Percentiles rank a stretch among this genome's conserved stretches.
phyloP scores from a whole-genome alignment of 768 basidiomycete genomes.

The Amanita subjunquillea region DNA sequence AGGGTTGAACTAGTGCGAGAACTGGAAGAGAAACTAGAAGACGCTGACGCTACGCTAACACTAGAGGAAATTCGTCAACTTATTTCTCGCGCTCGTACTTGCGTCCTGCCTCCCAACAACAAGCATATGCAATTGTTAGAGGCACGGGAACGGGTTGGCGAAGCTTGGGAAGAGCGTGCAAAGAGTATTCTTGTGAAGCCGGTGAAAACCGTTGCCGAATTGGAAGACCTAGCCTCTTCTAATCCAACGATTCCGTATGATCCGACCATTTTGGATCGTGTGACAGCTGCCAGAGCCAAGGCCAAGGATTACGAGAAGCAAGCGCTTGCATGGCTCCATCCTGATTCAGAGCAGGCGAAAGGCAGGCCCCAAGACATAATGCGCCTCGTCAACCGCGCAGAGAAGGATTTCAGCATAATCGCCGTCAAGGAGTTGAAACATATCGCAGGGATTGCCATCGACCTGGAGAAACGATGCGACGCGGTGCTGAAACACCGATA shows the following conservation, averaged over 20 bases:
- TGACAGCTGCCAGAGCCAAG: conserved; percentile 54
- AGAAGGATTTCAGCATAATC: conserved; percentile 68
- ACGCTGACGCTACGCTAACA: conserved; percentile 43
- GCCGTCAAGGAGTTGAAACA: conserved; percentile 57
- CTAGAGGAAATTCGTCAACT: conserved; percentile 72
- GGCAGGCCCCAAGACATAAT: conserved; percentile 64
- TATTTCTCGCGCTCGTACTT: conserved; percentile 58
- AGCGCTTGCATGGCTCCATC: conserved; percentile 58
- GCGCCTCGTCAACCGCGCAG: conserved; percentile 56
- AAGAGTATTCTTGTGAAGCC: conserved; percentile 55
- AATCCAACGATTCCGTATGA: conserved; percentile 65
- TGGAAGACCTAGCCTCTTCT: conserved; percentile 62
- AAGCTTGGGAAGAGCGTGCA: conserved; percentile 70
- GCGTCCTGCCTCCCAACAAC: conserved; percentile 56
- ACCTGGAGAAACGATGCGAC: conserved; percentile 69
- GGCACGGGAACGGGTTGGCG: conserved; percentile 54
- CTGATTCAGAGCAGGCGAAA: conserved; percentile 41
- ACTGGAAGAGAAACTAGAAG: conserved; percentile 64
- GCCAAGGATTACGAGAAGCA: conserved; percentile 76
- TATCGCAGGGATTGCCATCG: conserved; percentile 66
- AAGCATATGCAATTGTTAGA: conserved; percentile 54
- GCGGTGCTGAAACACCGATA: conserved; percentile 51
- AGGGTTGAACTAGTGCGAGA: conserved; percentile 71
- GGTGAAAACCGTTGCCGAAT: conserved; percentile 64
- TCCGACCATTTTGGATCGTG: conserved; percentile 48